Conservation (phyloP, 2,329 filamentous ascomycete species). For the Diaporthe sp. region DNA sequence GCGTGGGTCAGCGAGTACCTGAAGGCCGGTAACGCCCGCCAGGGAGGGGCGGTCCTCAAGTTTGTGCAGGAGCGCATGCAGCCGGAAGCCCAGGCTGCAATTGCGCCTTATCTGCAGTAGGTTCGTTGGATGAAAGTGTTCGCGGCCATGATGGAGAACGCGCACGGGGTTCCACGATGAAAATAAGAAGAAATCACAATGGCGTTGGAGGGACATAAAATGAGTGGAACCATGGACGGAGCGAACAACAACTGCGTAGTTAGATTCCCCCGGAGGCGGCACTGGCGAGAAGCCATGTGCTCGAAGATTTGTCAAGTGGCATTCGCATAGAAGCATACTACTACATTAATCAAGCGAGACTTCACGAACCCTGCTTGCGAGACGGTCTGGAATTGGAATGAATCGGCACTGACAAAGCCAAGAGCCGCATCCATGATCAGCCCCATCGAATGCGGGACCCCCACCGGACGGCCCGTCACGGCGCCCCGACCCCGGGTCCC, state of each 20-base stretch:
- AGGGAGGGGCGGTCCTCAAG: constrained; percentile 76
- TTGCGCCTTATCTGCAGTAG: constrained; percentile 64
- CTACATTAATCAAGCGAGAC: constrained; percentile 24
- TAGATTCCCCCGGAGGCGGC: constrained; percentile 30
- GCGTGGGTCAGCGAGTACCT: constrained; percentile 88
- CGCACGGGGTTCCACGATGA: not conserved
- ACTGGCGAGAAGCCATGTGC: not conserved
- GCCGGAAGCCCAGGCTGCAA: constrained; percentile 67
- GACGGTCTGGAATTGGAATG: not conserved
- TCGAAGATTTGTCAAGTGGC: not conserved
- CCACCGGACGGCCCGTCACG: constrained; percentile 11
- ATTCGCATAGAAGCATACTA: constrained; percentile 26
- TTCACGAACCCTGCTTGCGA: not conserved
- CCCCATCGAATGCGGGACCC: not conserved
- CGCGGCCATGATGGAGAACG: not conserved
- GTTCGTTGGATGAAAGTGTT: not conserved
- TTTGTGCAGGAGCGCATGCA: constrained; percentile 81
- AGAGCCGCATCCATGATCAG: not conserved
- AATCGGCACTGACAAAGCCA: not conserved
- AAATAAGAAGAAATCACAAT: not conserved
- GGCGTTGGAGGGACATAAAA: constrained; percentile 29
- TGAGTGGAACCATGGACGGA: constrained; percentile 15
- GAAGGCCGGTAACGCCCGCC: constrained; percentile 80
- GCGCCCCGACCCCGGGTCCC: not conserved
- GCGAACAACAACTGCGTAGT: constrained; percentile 10